phyloP scores from a whole-genome alignment of 2,329 filamentous ascomycete species.

The Microsporum canis region DNA sequence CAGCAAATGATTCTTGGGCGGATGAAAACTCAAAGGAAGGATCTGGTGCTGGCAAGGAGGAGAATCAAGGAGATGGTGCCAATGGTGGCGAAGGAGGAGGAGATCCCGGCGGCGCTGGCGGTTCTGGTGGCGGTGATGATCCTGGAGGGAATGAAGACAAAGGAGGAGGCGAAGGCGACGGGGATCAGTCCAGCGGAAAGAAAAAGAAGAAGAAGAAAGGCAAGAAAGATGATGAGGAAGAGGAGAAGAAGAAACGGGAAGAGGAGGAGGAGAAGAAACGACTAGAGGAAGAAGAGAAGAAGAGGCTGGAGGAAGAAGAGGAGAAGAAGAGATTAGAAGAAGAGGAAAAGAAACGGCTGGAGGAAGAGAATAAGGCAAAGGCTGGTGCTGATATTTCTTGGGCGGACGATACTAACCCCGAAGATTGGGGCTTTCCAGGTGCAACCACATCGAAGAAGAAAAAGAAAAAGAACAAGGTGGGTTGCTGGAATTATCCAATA shows the following conservation, averaged over 20 bases:
- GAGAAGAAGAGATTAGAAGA: constrained; percentile 17
- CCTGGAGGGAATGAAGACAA: background rate
- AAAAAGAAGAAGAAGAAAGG: constrained; percentile 16
- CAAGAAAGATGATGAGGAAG: constrained; percentile 10
- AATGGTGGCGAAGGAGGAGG: constrained; percentile 5
- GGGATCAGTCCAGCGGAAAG: background rate
- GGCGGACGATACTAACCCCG: constrained; percentile 33
- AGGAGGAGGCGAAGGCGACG: constrained; percentile 7
- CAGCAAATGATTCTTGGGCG: background rate
- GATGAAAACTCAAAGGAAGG: background rate
- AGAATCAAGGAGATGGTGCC: background rate
- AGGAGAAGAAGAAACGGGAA: constrained; percentile 7
- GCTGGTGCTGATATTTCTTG: constrained; percentile 30
- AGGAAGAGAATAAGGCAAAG: constrained; percentile 19
- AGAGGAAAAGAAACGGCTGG: constrained; percentile 26
- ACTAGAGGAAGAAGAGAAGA: constrained; percentile 17
- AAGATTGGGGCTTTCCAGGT: constrained; percentile 40
- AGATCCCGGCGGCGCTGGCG: constrained; percentile 5
- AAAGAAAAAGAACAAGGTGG: constrained; percentile 38
- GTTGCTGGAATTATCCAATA: background rate
- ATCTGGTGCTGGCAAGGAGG: constrained; percentile 7
- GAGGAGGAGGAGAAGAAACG: constrained; percentile 9
- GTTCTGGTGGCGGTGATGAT: constrained; percentile 2
- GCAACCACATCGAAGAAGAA: constrained; percentile 43
- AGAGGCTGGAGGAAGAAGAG: constrained; percentile 25